Base-by-base conservation (phyloP, 2,329 filamentous ascomycete species). In the Colletotrichum theobromicola region DNA sequence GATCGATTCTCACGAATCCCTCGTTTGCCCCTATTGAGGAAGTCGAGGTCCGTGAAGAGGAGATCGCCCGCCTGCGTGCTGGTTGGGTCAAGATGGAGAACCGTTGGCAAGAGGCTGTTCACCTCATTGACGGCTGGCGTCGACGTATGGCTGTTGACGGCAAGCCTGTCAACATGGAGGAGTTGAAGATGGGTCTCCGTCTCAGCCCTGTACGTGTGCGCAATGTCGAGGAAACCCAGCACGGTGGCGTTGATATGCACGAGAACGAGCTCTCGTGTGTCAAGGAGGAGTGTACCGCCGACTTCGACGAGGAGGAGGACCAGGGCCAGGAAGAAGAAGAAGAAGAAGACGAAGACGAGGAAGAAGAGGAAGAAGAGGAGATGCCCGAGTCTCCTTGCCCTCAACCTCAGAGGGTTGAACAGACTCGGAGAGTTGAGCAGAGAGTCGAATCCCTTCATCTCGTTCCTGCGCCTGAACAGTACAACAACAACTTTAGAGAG, bases 21-120 rank as follows among this genome's bases (percentile, higher is more conserved):
- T 98, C 96, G 4, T 99, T 98, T 82, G 97, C 98, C 16, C 94
- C 96, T 1, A 91, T 98, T 26, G 97, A 98, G 79, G 97, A 98
- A 82, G 95, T 99, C 3, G 93, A 97, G 80, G 86, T 95, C n/a
- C 92, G 96, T 69, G 96, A 99, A 77, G 94, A 97, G 74, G 96
- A 98, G 82, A 98, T 99, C 77, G 89, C 90, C 67, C 91, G 94
- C 66, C 87, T 99, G 62, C 92, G 95, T 69, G 91, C 94, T 70
- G 95, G 96, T 18, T 98, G 96, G 93, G 94, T 97, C 82, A 95
- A 94, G 84, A 98, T 98, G 94, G 96, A 98, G 83, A 90, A 87
- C 26, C 91, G 95, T 66, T 98, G 97, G 95, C 93, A 92, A 77
- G 96, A 98, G 81, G 95, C 97, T 1, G 93, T 98, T 15, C 90